Evolutionary conservation across 257 asterid species (phyloP).

Genomic region (Solanum pimpinellifolium): DNA sequence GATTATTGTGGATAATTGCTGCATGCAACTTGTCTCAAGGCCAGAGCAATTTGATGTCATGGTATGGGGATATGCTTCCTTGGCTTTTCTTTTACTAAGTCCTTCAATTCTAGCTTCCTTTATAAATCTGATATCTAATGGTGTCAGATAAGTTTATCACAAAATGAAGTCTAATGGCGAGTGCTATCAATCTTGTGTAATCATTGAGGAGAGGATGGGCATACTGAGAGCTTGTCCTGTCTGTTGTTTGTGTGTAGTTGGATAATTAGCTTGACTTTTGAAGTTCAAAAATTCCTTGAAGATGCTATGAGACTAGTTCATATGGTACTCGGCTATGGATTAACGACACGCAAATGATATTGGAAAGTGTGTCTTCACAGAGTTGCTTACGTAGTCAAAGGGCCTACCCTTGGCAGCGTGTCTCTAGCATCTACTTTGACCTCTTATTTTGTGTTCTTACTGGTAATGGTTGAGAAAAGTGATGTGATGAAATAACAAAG

Average conservation of each 20-base stretch:
- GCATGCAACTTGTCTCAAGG: slow-evolving; percentile 40
- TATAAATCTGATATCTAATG: not conserved
- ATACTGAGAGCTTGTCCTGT: not conserved
- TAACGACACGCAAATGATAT: not conserved
- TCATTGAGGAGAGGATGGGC: not conserved
- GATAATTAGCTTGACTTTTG: not conserved
- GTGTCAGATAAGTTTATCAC: not conserved
- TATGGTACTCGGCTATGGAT: not conserved
- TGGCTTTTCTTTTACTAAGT: not conserved
- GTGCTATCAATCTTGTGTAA: not conserved
- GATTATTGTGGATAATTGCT: slow-evolving; percentile 96
- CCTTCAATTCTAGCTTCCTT: not conserved
- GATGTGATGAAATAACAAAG: not conserved
- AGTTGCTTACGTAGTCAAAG: not conserved
- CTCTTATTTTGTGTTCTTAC: not conserved
- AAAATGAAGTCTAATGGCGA: not conserved
- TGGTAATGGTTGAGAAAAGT: not conserved
- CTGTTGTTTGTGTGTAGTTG: not conserved
- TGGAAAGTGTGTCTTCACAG: not conserved
- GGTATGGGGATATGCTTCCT: not conserved
- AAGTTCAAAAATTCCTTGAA: not conserved
- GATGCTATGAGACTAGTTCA: not conserved
- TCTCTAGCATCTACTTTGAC: not conserved
- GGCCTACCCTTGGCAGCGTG: not conserved
- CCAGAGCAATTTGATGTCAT: slow-evolving; percentile 17